These are phyloP conservation scores for Ochromonas danica DNA, from an alignment of 108 stramenopile genomes.

Conservation along the genomic window DNA sequence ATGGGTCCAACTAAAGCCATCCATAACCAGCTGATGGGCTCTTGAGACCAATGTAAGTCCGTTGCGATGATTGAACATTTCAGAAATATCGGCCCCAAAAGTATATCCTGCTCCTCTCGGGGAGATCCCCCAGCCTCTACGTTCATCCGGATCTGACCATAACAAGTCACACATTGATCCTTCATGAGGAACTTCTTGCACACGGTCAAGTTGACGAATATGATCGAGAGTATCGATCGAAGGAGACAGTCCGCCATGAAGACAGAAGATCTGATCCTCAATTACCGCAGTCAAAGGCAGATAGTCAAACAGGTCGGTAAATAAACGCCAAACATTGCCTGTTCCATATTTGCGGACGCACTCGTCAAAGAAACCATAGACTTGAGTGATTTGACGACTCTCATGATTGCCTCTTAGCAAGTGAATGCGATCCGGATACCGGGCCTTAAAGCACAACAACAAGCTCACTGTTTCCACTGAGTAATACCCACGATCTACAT, in stretches of 20 bases:
- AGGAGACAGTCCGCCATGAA: constrained; percentile 92
- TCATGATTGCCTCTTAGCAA: constrained; percentile 78
- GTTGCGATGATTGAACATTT: constrained; percentile 84
- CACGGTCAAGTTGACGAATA: constrained; percentile 87
- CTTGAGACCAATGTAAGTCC: constrained; percentile 74
- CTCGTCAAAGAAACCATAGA: constrained; percentile 98
- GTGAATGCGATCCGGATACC: constrained; percentile 85
- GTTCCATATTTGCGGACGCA: constrained; percentile 95
- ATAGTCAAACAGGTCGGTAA: constrained; percentile 95
- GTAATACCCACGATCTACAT: constrained; percentile 97
- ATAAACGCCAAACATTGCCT: constrained; percentile 89
- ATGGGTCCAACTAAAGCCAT: constrained; percentile 96
- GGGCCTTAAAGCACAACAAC: constrained; percentile 88
- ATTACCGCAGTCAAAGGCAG: constrained; percentile 87
- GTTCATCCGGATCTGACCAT: constrained; percentile 98
- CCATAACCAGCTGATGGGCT: constrained; percentile 91
- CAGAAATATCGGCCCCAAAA: constrained; percentile 90
- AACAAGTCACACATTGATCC: constrained; percentile 99
- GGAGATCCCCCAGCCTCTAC: constrained; percentile 80
- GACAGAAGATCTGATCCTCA: constrained; percentile 78
- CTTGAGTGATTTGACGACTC: constrained; percentile 57
- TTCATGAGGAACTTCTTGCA: constrained; percentile 98
- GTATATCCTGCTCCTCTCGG: constrained; percentile 87
- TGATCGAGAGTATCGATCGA: constrained; percentile 83
- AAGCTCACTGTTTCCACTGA: constrained; percentile 91